Conservation (phyloP, 192 early-diverging fungal genomes). For the Umbelopsis sp. region DNA sequence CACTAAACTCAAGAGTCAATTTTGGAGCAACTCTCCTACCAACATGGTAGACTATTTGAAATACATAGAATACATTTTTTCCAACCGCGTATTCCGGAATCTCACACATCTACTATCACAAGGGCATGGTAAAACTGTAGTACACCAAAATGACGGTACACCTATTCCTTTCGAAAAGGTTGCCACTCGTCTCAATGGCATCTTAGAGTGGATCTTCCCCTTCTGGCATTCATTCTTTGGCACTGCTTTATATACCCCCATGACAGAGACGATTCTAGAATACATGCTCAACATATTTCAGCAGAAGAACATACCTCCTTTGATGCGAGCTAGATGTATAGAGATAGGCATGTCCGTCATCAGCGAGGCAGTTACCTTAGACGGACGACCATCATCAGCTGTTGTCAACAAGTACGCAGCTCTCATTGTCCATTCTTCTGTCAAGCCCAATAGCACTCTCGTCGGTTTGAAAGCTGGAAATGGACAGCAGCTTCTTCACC, state of each 20-base stretch:
- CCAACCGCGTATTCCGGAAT: slow-evolving; percentile 17
- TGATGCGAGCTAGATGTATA: slow-evolving; percentile 19
- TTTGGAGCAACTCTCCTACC: slow-evolving; percentile 12
- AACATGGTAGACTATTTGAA: background rate
- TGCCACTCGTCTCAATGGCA: slow-evolving; percentile 19
- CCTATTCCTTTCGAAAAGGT: slow-evolving; percentile 27
- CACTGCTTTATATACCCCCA: background rate
- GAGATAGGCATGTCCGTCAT: slow-evolving; percentile 28
- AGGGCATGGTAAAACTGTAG: slow-evolving; percentile 16
- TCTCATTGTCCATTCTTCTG: background rate
- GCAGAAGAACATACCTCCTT: slow-evolving; percentile 10
- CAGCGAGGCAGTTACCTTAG: background rate
- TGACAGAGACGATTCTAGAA: slow-evolving; percentile 28
- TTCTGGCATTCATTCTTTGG: slow-evolving; percentile 22
- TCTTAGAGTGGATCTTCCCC: slow-evolving; percentile 29
- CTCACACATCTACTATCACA: slow-evolving; percentile 28
- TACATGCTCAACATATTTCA: slow-evolving; percentile 33
- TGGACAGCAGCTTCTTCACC: background rate
- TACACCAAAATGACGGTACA: slow-evolving; percentile 24
- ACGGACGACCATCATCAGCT: slow-evolving; percentile 3
- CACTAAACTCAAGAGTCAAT: slow-evolving; percentile 13
- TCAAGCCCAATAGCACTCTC: background rate
- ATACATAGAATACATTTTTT: slow-evolving; percentile 22
- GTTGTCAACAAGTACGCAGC: slow-evolving; percentile 28
- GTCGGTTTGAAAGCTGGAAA: background rate